These are phyloP conservation scores for Oryza meyeriana DNA, from an alignment of 176 grass and related monocot genomes.

Conservation along the genomic window DNA sequence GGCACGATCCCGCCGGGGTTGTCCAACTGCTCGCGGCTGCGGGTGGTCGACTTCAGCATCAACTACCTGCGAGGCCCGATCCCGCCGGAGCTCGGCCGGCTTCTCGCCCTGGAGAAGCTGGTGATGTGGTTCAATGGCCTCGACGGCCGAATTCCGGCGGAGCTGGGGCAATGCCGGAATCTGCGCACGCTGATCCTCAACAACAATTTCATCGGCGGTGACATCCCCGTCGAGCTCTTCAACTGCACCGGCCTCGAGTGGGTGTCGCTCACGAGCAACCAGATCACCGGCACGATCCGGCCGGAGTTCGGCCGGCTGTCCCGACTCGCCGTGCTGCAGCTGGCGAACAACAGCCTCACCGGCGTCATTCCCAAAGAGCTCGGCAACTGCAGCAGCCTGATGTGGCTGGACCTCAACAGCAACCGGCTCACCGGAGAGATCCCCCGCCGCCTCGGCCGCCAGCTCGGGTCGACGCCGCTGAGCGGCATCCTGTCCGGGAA, in stretches of 20 bases:
- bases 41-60: conserved; percentile 84
- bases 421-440: conserved; percentile 69
- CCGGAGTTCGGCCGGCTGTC: conserved; percentile 73
- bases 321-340: conserved; percentile 80
- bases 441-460: conserved; percentile 70
- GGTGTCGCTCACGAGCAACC: conserved; percentile 87
- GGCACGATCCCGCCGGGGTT: conserved; percentile 60
- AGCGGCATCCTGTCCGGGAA: conserved; percentile 89
- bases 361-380: conserved; percentile 68
- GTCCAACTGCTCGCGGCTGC: conserved; percentile 61
- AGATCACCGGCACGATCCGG: conserved; percentile 56
- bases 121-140: conserved; percentile 89
- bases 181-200: conserved; percentile 89
- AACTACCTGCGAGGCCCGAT: conserved; percentile 77
- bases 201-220: conserved; percentile 80
- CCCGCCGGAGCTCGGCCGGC: conserved; percentile 69
- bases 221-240: conserved; percentile 69
- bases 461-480: conserved; percentile 59
- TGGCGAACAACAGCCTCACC: conserved; percentile 78
- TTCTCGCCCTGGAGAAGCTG: conserved; percentile 62
- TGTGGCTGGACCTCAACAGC: conserved; percentile 95
- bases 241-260: conserved; percentile 87
- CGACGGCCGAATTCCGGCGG: conserved; percentile 57
- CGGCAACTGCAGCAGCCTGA: conserved; percentile 79
- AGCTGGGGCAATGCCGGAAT: conserved; percentile 67